Conservation (phyloP, 129 eudicot species). For the Flaveria ramosissima region DNA sequence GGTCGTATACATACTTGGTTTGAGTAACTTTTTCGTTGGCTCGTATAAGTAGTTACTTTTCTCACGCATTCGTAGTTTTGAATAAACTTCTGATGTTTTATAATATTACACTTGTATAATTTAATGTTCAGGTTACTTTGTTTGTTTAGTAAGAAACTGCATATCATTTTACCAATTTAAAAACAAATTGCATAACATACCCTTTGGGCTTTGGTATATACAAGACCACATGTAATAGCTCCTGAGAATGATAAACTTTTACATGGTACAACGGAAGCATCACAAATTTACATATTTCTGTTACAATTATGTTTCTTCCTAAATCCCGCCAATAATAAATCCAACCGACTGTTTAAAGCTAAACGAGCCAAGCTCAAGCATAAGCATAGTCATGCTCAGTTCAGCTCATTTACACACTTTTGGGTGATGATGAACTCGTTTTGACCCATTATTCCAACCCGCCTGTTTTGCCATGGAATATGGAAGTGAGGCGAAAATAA, state of each 20-base stretch:
- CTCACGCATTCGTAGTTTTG: too few relatives aligned
- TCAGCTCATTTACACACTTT: not conserved
- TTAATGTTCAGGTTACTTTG: too few relatives aligned
- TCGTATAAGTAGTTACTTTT: too few relatives aligned
- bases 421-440: not conserved
- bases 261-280: constrained; percentile 7
- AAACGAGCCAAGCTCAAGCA: not conserved
- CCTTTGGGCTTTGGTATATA: constrained; percentile 4
- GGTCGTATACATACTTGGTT: too few relatives aligned
- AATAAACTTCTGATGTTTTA: too few relatives aligned
- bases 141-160: not conserved
- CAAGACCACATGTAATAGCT: not conserved
- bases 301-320: not conserved
- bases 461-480: not conserved
- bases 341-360: not conserved
- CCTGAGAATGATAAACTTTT: not conserved
- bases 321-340: not conserved
- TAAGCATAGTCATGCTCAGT: not conserved
- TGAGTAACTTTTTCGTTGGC: too few relatives aligned
- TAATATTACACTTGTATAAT: too few relatives aligned
- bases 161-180: not conserved
- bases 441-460: not conserved
- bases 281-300: constrained; percentile 12
- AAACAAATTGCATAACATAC: constrained; percentile 3
- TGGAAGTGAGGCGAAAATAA: not conserved